A percentile compares a stretch with the other conserved stretches of the same genome.
phyloP scores from a whole-genome alignment of 495 filamentous ascomycete species.

The Xylaria palmicola region DNA sequence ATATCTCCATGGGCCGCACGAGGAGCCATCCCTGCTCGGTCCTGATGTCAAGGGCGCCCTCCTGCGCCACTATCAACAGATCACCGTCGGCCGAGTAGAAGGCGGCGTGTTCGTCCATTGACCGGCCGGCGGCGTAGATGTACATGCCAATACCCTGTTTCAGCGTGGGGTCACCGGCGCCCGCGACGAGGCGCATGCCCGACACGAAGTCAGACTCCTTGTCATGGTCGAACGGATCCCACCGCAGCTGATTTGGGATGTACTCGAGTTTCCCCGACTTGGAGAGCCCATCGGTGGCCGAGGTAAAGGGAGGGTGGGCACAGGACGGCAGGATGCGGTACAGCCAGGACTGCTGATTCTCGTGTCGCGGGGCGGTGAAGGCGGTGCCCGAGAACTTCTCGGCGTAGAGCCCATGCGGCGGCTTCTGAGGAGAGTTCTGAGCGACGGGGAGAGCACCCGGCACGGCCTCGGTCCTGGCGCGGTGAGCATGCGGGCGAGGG shows the following conservation, averaged over 20 bases:
- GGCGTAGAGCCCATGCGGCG: constrained; percentile 78
- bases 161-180: constrained; percentile 77
- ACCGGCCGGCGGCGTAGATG: constrained; percentile 76
- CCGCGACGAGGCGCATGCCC: constrained; percentile 73
- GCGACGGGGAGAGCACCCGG: constrained; percentile 53
- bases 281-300: constrained; percentile 32
- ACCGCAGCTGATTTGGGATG: constrained; percentile 86
- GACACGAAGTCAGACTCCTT: constrained; percentile 73
- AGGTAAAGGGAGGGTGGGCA: constrained; percentile 71
- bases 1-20: constrained; percentile 87
- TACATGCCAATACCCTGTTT: constrained; percentile 81
- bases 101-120: constrained; percentile 71
- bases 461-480: constrained; percentile 45
- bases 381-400: constrained; percentile 94
- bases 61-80: constrained; percentile 80
- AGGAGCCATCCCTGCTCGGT: constrained; percentile 80
- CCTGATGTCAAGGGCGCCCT: constrained; percentile 80
- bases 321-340: constrained; percentile 86
- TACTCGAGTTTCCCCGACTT: constrained; percentile 54
- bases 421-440: constrained; percentile 87
- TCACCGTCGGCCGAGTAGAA: constrained; percentile 94
- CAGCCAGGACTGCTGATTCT: constrained; percentile 93
- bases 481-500: background rate
- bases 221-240: constrained; percentile 84
- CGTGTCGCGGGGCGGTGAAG: constrained; percentile 85